These are phyloP conservation scores for Penicillium janthinellum DNA, from an alignment of 2,329 filamentous ascomycete species.

Conservation along the genomic window DNA sequence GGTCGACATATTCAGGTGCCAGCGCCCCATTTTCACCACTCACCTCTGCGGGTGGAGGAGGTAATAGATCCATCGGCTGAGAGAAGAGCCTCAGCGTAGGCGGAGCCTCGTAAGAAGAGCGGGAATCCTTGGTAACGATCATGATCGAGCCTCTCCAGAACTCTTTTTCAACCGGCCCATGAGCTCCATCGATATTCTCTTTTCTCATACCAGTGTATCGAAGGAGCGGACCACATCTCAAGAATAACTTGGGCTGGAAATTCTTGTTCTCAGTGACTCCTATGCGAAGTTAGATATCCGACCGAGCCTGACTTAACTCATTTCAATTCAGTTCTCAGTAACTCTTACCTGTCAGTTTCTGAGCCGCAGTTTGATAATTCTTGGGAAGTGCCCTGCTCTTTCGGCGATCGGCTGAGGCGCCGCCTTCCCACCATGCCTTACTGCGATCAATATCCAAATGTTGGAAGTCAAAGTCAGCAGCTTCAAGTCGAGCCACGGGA, in stretches of 20 bases:
- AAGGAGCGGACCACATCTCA: constrained; percentile 88
- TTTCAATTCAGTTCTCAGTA: too few species aligned
- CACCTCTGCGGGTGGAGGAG: constrained; percentile 72
- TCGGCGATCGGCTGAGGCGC: constrained; percentile 49
- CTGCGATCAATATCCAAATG: constrained; percentile 51
- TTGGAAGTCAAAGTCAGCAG: constrained; percentile 62
- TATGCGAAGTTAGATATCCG: constrained; percentile 22
- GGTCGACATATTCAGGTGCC: constrained; percentile 80
- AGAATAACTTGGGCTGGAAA: constrained; percentile 80
- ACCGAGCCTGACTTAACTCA: not conserved
- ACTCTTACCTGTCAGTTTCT: constrained; percentile 36
- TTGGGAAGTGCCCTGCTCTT: constrained; percentile 48
- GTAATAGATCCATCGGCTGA: constrained; percentile 79
- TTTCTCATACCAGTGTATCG: constrained; percentile 84
- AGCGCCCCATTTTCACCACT: constrained; percentile 62
- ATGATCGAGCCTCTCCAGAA: constrained; percentile 93
- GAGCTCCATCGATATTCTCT: constrained; percentile 37
- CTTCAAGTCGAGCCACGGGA: constrained; percentile 62
- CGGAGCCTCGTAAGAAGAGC: constrained; percentile 76
- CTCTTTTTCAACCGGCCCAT: constrained; percentile 61
- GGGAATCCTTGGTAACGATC: constrained; percentile 87
- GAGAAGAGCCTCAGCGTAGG: constrained; percentile 83
- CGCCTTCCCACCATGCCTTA: constrained; percentile 77
- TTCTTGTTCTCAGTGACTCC: constrained; percentile 57
- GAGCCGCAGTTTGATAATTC: constrained; percentile 37